Evolutionary conservation across 2,329 filamentous ascomycete genomes (phyloP).

Genomic region (Chaetomiaceae sp.): DNA sequence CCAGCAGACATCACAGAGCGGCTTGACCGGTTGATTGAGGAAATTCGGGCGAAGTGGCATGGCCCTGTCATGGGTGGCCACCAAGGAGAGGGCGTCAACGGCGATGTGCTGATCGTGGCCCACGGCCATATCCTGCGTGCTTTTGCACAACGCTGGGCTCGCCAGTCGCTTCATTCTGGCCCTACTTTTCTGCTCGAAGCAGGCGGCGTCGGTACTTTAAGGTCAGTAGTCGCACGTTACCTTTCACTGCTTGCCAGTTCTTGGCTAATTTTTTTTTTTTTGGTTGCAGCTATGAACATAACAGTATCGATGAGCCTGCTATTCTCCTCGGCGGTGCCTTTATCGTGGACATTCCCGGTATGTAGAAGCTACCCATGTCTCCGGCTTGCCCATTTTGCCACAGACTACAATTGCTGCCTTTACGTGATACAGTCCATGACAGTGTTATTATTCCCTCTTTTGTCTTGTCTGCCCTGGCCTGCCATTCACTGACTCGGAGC

Average conservation of each 20-base stretch:
- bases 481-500: not conserved
- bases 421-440: too few relatives aligned
- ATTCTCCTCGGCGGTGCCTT: slow-evolving; percentile 74
- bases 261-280: not conserved
- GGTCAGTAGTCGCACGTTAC: slow-evolving; percentile 43
- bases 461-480: too few relatives aligned
- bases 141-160: slow-evolving; percentile 82
- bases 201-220: slow-evolving; percentile 76
- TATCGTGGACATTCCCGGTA: slow-evolving; percentile 38
- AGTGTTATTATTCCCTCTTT: too few relatives aligned
- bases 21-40: slow-evolving; percentile 69
- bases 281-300: slow-evolving; percentile 66
- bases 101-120: slow-evolving; percentile 75
- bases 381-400: too few relatives aligned
- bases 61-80: slow-evolving; percentile 54
- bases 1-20: slow-evolving; percentile 68
- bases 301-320: slow-evolving; percentile 71
- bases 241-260: not conserved
- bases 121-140: slow-evolving; percentile 87
- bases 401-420: too few relatives aligned
- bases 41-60: slow-evolving; percentile 66
- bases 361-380: not conserved
- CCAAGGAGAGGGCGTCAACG: slow-evolving; percentile 31
- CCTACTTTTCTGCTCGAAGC: slow-evolving; percentile 81
- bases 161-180: slow-evolving; percentile 67